A percentile compares a stretch with the other conserved stretches of the same genome.
These are phyloP conservation scores for Austroboletus festivus DNA, from an alignment of 768 basidiomycete genomes.

Conservation along the genomic window DNA sequence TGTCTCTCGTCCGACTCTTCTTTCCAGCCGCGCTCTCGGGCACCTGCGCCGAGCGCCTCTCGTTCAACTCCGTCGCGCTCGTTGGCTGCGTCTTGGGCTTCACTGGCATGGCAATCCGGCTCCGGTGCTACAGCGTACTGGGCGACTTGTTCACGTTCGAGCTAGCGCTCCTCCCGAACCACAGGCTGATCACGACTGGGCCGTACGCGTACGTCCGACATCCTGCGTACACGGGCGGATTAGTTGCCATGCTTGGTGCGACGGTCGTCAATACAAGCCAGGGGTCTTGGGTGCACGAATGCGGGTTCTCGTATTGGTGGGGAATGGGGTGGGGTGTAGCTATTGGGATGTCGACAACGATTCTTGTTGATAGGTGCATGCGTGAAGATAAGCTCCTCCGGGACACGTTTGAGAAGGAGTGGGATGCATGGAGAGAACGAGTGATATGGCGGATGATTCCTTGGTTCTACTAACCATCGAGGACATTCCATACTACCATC, in stretches of 20 bases:
- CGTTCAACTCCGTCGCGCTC: too few species aligned
- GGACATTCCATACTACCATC: too few species aligned
- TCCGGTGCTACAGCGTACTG: conserved; percentile 52
- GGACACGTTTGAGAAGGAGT: conserved; percentile 9
- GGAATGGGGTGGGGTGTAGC: conserved; percentile 5
- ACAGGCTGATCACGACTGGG: conserved; percentile 49
- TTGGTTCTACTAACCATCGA: conserved; percentile 7
- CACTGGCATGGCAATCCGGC: conserved; percentile 45
- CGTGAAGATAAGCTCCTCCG: conserved; percentile 4
- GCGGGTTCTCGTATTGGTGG: conserved; percentile 5
- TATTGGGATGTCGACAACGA: neutral
- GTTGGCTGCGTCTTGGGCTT: conserved; percentile 41
- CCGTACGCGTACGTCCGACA: conserved; percentile 53
- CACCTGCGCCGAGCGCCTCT: too few species aligned
- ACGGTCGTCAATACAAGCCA: conserved; percentile 6
- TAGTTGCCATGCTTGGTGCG: conserved; percentile 3
- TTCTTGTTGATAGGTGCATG: conserved; percentile 6
- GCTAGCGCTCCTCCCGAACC: conserved; percentile 50
- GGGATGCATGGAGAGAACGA: conserved; percentile 10
- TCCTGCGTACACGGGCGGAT: conserved; percentile 41
- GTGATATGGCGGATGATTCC: conserved; percentile 13
- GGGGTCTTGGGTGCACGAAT: conserved; percentile 17
- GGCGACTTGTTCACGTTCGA: conserved; percentile 59
- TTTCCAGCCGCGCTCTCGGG: too few species aligned
- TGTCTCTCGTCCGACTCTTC: too few species aligned